A percentile compares a stretch with the other conserved stretches of the same genome.
Conservation (phyloP, 768 basidiomycete genomes). For the Mycena polygramma region DNA sequence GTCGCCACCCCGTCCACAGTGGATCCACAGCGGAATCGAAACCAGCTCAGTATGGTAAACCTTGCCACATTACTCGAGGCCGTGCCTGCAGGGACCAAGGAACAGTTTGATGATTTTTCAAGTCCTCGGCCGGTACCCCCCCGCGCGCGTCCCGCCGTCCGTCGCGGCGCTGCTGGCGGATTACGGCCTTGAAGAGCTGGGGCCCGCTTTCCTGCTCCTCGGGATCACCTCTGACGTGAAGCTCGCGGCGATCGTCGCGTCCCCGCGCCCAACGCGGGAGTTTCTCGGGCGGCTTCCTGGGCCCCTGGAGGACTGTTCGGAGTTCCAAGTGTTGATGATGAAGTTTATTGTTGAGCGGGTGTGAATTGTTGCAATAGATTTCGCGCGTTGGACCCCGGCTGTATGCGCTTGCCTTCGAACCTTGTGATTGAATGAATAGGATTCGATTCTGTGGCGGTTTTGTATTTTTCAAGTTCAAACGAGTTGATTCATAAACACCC, state of each 20-base stretch:
- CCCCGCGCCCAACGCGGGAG: not conserved
- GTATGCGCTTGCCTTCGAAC: no score
- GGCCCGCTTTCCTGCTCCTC: not conserved
- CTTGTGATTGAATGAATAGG: no score
- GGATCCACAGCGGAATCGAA: not conserved
- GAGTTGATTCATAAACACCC: no score
- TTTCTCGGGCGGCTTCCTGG: not conserved
- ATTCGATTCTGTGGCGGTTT: no score
- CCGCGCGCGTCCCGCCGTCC: not conserved
- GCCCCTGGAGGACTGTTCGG: not conserved
- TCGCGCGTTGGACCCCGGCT: no score
- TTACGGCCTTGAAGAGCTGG: not conserved
- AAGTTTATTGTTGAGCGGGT: not conserved
- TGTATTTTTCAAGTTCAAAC: no score
- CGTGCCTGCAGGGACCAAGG: not conserved
- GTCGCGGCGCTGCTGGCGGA: not conserved
- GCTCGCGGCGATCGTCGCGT: not conserved
- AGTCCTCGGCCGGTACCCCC: not conserved
- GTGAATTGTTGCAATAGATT: not conserved
- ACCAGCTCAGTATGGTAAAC: not conserved
- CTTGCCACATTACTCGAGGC: not conserved
- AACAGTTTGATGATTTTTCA: not conserved
- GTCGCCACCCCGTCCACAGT: not conserved
- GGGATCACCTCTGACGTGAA: not conserved
- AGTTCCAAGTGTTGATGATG: not conserved